Conservation (phyloP, 2,329 filamentous ascomycete genomes). For the Xylaria digitata region DNA sequence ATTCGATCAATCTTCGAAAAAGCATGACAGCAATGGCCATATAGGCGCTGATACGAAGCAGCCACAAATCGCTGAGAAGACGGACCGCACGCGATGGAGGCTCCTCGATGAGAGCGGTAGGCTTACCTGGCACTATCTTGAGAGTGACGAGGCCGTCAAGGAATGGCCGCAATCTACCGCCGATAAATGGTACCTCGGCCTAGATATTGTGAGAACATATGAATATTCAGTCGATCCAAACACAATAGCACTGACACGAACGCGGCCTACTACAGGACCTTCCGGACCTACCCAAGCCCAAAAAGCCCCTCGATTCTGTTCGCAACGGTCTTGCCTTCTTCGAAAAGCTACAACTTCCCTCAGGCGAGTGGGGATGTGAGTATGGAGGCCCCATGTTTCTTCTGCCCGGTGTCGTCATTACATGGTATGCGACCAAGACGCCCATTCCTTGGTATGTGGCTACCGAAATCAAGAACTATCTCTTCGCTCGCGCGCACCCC, state of each 20-base stretch:
- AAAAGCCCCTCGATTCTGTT: constrained; percentile 80
- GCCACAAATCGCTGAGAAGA: constrained; percentile 66
- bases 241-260: constrained; percentile 21
- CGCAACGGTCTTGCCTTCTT: constrained; percentile 89
- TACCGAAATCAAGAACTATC: constrained; percentile 91
- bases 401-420: constrained; percentile 83
- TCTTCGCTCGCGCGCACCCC: constrained; percentile 85
- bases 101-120: constrained; percentile 83
- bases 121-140: constrained; percentile 94
- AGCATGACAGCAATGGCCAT: constrained; percentile 57
- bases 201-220: constrained; percentile 73
- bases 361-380: constrained; percentile 96
- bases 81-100: constrained; percentile 86
- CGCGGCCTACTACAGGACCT: constrained; percentile 67
- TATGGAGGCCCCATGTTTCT: constrained; percentile 99
- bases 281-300: constrained; percentile 75
- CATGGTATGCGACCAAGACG: constrained; percentile 90
- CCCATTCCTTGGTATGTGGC: constrained; percentile 83
- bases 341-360: constrained; percentile 85
- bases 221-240: neutral
- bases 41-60: constrained; percentile 54
- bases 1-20: constrained; percentile 47
- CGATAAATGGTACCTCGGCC: constrained; percentile 89
- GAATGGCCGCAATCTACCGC: constrained; percentile 87
- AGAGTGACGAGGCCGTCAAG: constrained; percentile 74